Evolutionary conservation across 352 stramenopile species (phyloP), one percentile per base, ranked within the genome.

Genomic region (Globisporangium paroecandrum): DNA sequence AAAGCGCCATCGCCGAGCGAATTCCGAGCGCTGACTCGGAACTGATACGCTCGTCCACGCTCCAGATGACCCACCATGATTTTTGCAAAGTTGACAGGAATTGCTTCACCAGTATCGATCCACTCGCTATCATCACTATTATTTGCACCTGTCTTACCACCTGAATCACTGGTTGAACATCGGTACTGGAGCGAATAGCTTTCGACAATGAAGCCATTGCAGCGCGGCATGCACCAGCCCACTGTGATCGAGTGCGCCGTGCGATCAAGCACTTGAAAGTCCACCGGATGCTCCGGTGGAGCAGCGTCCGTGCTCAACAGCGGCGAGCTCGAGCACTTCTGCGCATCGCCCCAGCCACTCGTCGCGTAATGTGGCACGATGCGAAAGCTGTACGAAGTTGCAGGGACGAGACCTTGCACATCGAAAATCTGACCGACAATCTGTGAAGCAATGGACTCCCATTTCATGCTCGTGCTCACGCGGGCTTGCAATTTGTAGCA

Each of bases 331-430:
- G 74, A 63, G 51, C 72, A 84, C 12, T 58, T 73, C 3, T 71
- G 53, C 1, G 64, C 41, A 10, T 85, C 73, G 34, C 74, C 76
- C 81, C 81, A 89, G 15, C 67, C 61, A 22, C 56, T 58, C 2
- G 18, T 13, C 0, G 69, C 62, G 27, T 75, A 89, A 54, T 89
- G 81, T 18, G 77, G 81, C 2, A 83, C 76, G 29, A 89, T 69
- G 15, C 77, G 77, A 20, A 89, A 86, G 29, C 64, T 72, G 66
- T 87, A 87, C 13, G 77, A 68, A 5, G 76, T 83, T 0, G 79
- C 76, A 18, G 81, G 81, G 1, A 78, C 46, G 15, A 89, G 62
- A 3, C 64, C 66, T 1, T 49, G 4, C 7, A 86, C 73, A 9
- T 60, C 41, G 10, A 70, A 65, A n/a, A 64, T 64, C 47, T 85